Evolutionary conservation across 306 rosid genomes (phyloP).

Genomic region (barrel medic (Medicago truncatula)): DNA sequence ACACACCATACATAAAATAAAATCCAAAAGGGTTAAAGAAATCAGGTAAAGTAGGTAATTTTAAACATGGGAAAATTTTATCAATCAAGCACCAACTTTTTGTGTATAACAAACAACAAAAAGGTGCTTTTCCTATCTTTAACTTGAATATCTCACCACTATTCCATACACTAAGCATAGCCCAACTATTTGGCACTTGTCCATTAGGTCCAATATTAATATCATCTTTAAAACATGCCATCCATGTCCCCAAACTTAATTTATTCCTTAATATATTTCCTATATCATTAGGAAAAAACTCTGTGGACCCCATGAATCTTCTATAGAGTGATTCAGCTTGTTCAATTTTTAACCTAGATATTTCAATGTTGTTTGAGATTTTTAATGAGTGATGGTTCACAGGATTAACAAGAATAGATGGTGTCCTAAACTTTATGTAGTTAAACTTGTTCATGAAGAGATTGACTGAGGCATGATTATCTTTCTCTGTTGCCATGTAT

Average conservation of each 20-base stretch:
- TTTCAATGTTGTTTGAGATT: constrained; percentile 58
- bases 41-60: constrained; percentile 66
- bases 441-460: constrained; percentile 67
- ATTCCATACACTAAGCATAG: constrained; percentile 91
- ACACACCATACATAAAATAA: constrained; percentile 83
- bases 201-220: constrained; percentile 49
- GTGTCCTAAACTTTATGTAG: constrained; percentile 72
- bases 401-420: constrained; percentile 77
- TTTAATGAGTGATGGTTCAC: constrained; percentile 52
- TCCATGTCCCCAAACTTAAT: constrained; percentile 88
- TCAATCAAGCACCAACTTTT: constrained; percentile 68
- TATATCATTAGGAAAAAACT: constrained; percentile 84
- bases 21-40: constrained; percentile 86
- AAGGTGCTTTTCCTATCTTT: constrained; percentile 78
- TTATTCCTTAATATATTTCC: constrained; percentile 66
- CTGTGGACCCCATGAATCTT: constrained; percentile 68
- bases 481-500: constrained; percentile 87
- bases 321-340: constrained; percentile 76
- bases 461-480: constrained; percentile 70
- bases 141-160: constrained; percentile 74
- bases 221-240: constrained; percentile 70
- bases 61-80: constrained; percentile 80
- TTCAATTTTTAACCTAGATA: constrained; percentile 64
- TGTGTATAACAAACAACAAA: constrained; percentile 66
- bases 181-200: constrained; percentile 68